phyloP scores from a whole-genome alignment of 495 filamentous ascomycete species.

The Aspergillus ellipticus region DNA sequence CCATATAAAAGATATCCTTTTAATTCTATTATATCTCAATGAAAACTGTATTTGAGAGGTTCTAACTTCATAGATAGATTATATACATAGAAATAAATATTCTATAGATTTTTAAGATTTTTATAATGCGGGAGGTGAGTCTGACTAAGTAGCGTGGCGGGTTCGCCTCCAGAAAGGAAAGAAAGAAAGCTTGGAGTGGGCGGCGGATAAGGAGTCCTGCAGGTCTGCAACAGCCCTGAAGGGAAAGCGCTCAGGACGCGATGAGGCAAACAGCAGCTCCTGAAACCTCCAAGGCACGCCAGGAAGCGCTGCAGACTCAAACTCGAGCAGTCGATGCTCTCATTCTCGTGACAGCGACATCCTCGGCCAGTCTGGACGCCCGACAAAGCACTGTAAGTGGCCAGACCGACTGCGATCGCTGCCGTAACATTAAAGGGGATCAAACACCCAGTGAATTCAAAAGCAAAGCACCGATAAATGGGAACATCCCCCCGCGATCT shows the following conservation, averaged over 20 bases:
- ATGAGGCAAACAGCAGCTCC: neutral
- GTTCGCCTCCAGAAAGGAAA: no score
- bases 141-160: no score
- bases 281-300: neutral
- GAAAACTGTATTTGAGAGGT: no score
- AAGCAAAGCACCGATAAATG: neutral
- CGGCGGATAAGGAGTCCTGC: no score
- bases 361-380: neutral
- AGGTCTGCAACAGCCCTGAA: no score
- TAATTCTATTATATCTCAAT: no score
- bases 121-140: no score
- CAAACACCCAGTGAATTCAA: neutral
- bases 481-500: neutral
- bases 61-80: no score
- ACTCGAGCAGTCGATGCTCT: neutral
- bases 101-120: no score
- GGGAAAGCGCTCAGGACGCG: neutral
- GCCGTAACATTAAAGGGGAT: neutral
- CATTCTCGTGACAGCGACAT: neutral
- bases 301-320: neutral
- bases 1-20: no score
- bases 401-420: neutral
- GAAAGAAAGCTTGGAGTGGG: no score
- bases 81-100: no score
- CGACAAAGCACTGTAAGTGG: neutral